Evolutionary conservation across 1,139 yeast species (phyloP), one percentile per base, ranked within the genome.

Genomic region (Saccharomycopsis hybrid): DNA sequence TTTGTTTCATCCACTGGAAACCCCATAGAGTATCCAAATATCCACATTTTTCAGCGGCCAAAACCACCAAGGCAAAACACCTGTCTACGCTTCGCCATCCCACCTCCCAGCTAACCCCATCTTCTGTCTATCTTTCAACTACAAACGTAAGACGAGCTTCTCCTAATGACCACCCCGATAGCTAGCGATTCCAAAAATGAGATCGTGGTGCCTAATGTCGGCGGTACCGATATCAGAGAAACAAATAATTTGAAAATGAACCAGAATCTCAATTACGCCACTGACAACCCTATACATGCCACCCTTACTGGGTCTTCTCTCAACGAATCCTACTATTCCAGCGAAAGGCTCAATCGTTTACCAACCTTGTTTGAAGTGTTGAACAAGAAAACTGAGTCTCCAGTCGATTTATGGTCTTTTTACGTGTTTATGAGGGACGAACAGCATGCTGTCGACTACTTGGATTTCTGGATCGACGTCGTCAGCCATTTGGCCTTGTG

Each of bases 391-490:
- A 85, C 97, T 1, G 75, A 79, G 56, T 67, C 90, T 0, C 98
- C 97, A 0, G 92, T 89, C 27, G 97, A 92, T 66, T 69, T 92
- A 48, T 86, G 90, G 85, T 82, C 94, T 3, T 92, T 90, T 65
- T 92, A 92, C 64, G 81, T 84, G 50, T 92, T 79, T 62, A 84
- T 92, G 85, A 78, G 90, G 52, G 95, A 89, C 62, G 87, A 86
- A 56, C 96, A 90, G 57, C 78, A 83, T 56, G 85, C 89, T 31
- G 88, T 86, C 25, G 96, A 92, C 62, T 90, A 87, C 61, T 72
- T 90, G 49, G 97, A 92, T 65, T 92, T 90, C 60, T 85, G 95
- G 94, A 84, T 92, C 48, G 98, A 92, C 60, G 80, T 88, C 40
- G 86, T 89, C 55, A 86, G 88, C 55, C 97, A 92, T 64, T 72